Percentiles rank a stretch among this genome's conserved stretches.
Conservation (phyloP, 495 filamentous ascomycete species). For the Aspergillus baeticus region DNA sequence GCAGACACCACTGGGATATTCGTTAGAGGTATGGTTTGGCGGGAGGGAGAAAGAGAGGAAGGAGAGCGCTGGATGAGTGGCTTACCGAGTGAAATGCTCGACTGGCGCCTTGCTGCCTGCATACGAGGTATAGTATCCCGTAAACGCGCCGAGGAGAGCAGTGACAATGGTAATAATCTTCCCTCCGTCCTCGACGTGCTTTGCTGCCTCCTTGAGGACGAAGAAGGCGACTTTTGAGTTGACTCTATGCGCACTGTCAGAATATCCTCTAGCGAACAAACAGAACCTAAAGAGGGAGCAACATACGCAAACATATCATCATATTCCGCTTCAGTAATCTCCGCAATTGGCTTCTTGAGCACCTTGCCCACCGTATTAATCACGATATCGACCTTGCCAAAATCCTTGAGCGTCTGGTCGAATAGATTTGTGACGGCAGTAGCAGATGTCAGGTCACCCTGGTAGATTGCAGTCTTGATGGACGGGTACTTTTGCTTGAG, state of each 20-base stretch:
- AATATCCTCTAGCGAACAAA: background rate
- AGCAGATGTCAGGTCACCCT: conserved; percentile 32
- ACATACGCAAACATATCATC: conserved; percentile 45
- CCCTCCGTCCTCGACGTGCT: conserved; percentile 32
- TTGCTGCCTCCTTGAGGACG: conserved; percentile 33
- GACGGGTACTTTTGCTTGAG: conserved; percentile 30
- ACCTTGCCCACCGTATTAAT: conserved; percentile 53
- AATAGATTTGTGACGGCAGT: conserved; percentile 31
- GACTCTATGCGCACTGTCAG: conserved; percentile 16
- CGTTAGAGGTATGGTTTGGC: no score
- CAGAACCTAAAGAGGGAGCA: background rate
- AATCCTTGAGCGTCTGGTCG: conserved; percentile 25
- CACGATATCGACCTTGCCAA: conserved; percentile 51
- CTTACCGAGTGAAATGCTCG: conserved; percentile 39
- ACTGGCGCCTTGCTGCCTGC: conserved; percentile 40
- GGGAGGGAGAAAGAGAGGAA: no score
- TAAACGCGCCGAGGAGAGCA: conserved; percentile 35
- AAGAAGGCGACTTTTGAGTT: conserved; percentile 41
- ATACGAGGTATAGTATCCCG: conserved; percentile 40
- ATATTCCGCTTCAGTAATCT: conserved; percentile 49
- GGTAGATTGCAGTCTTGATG: conserved; percentile 29
- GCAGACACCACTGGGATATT: conserved; percentile 24
- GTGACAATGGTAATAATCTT: conserved; percentile 42
- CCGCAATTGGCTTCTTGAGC: conserved; percentile 47
- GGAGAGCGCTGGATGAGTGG: background rate